Base-by-base conservation (phyloP, 1,139 yeast genomes). In the Candida sp. region DNA sequence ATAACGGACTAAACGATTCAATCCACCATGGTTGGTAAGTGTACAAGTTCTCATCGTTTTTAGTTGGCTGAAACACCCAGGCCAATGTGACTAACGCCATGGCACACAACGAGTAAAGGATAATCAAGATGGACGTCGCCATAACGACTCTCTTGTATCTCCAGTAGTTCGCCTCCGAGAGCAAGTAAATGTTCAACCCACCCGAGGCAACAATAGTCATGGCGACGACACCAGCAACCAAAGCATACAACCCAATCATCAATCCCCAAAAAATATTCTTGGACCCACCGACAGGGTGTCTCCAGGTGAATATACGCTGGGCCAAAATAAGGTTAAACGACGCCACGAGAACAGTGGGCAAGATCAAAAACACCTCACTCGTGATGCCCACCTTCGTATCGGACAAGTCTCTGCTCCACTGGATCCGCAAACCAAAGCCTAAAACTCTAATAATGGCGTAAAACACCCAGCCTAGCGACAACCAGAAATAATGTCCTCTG, bases 1-100 rank as follows among this genome's bases (percentile, higher is more conserved):
- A 85, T 42, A 73, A 68, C 11, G 86, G 77, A 17, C 71, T 63
- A 59, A 86, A 85, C 2, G 84, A 78, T 63, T 85, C 85, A 61
- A 88, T 84, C 96, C 96, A 88, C 80, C 87, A 85, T 37, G 96
- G 90, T 66, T 88, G 94, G 63, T 83, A 83, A 22, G 90, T 85
- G 58, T 78, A 74, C 42, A 84, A 70, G 46, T 72, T 68, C 59
- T 78, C 81, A 62, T 85, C 87, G 54, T 75, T 75, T 44, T 68
- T 59, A 11, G 90, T 83, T 27, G 91, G 86, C 51, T 82, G 80
- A 59, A 83, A 70, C 52, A 80, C 57, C 63, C 73, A 88, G 0
- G 93, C 83, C 40, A 79, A 65, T 0, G 64, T 63, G 48, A 87
- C 72, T 62, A 88, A 75, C 8, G 64, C 48, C 43, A 82, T 63